Evolutionary conservation across 768 basidiomycete genomes (phyloP).

Genomic region (Paxillus rubicundulus): DNA sequence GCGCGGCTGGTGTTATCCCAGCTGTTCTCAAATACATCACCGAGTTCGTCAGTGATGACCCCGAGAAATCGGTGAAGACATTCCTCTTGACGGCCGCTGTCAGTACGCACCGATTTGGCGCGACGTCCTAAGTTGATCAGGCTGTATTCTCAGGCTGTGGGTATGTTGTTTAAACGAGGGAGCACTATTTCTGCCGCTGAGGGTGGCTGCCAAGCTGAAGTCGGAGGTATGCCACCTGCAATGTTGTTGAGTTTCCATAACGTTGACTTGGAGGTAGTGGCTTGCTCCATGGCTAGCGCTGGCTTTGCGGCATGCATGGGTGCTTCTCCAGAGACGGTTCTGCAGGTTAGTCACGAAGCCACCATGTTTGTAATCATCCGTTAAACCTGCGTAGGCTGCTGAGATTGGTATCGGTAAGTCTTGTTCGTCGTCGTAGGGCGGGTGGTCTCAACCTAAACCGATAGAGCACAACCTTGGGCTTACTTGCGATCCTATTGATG

Average conservation of each 20-base stretch:
- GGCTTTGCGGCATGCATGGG: conserved; percentile 96
- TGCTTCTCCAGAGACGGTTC: conserved; percentile 76
- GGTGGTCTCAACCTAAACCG: conserved; percentile 4
- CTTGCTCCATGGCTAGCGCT: conserved; percentile 93
- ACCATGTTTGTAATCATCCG: neutral
- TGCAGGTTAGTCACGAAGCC: conserved; percentile 49
- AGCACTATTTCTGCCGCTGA: conserved; percentile 96
- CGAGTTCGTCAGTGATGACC: conserved; percentile 91
- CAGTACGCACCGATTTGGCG: conserved; percentile 23
- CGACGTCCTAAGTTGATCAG: conserved; percentile 6
- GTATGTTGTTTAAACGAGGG: conserved; percentile 97
- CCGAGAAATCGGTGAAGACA: conserved; percentile 81
- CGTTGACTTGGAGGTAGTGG: conserved; percentile 47
- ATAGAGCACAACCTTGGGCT: conserved; percentile 82
- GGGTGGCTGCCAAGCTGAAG: conserved; percentile 93
- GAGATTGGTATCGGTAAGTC: conserved; percentile 84
- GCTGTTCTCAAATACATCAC: conserved; percentile 87
- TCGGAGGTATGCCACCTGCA: conserved; percentile 59
- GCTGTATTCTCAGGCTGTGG: conserved; percentile 57
- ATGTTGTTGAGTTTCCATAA: neutral
- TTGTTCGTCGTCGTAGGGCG: neutral
- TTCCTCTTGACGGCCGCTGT: conserved; percentile 89
- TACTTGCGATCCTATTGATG: conserved; percentile 94
- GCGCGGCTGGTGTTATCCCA: conserved; percentile 92
- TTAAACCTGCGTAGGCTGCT: conserved; percentile 51